phyloP scores from a whole-genome alignment of 345 rosid genomes.

The Passiflora organensis region DNA sequence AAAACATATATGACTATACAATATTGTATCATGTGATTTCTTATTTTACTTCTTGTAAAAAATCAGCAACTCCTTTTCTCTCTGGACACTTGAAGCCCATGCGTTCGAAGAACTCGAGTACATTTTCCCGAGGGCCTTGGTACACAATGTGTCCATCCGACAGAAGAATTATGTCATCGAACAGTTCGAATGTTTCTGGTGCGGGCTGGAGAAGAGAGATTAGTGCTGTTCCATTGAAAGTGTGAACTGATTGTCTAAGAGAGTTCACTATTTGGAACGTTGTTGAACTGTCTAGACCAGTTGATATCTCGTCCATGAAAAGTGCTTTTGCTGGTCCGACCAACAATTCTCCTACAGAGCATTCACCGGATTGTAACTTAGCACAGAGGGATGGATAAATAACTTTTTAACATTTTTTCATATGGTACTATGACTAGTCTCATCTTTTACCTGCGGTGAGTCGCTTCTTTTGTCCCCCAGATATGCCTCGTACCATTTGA shows the following conservation, averaged over 20 bases:
- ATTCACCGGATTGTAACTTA: background rate
- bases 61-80: conserved; percentile 88
- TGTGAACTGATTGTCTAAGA: conserved; percentile 49
- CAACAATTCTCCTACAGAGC: conserved; percentile 55
- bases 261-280: conserved; percentile 73
- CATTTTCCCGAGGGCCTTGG: conserved; percentile 64
- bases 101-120: conserved; percentile 61
- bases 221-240: conserved; percentile 61
- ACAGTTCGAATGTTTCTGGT: conserved; percentile 67
- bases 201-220: conserved; percentile 86
- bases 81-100: conserved; percentile 71
- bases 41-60: conserved; percentile 62
- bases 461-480: conserved; percentile 60
- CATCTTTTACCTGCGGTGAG: conserved; percentile 36
- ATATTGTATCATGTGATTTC: too few species aligned
- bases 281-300: conserved; percentile 83
- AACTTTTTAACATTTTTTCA: background rate
- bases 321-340: conserved; percentile 77
- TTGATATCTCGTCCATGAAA: conserved; percentile 87
- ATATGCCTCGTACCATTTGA: conserved; percentile 55
- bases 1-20: too few species aligned
- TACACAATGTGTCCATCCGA: conserved; percentile 77
- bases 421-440: too few species aligned
- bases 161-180: conserved; percentile 69
- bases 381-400: background rate